phyloP scores from a whole-genome alignment of 176 grass and related monocot genomes.

The Eremochloa ophiuroides region DNA sequence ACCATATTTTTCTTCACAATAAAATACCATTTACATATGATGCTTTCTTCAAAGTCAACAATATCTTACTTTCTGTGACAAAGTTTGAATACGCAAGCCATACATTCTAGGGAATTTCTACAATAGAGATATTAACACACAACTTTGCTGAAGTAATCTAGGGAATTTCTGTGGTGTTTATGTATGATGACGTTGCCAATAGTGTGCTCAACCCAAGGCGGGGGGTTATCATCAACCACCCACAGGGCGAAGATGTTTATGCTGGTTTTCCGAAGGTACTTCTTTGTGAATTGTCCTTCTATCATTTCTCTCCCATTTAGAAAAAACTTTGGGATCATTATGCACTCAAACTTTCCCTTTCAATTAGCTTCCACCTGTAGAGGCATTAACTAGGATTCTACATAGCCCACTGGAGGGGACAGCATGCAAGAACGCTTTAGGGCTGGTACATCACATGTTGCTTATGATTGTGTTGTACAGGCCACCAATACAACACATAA shows the following conservation, averaged over 20 bases:
- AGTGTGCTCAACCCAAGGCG: slow-evolving; percentile 61
- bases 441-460: not conserved
- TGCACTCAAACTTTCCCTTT: not conserved
- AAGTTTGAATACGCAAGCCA: no score
- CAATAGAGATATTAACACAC: no score
- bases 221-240: slow-evolving; percentile 78
- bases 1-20: no score
- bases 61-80: no score
- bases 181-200: slow-evolving; percentile 81
- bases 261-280: slow-evolving; percentile 76
- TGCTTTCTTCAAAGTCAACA: no score
- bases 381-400: not conserved
- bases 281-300: not conserved
- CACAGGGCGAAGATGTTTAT: slow-evolving; percentile 73
- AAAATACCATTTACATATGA: no score
- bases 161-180: slow-evolving; percentile 68
- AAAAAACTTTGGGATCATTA: not conserved
- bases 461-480: not conserved
- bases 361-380: not conserved
- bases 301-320: not conserved
- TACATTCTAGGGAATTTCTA: no score
- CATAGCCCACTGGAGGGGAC: not conserved
- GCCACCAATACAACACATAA: not conserved
- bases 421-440: not conserved
- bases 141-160: no score